Conservation (phyloP, 1,284 basidiomycete genomes). For the Inonotus obliquus region DNA sequence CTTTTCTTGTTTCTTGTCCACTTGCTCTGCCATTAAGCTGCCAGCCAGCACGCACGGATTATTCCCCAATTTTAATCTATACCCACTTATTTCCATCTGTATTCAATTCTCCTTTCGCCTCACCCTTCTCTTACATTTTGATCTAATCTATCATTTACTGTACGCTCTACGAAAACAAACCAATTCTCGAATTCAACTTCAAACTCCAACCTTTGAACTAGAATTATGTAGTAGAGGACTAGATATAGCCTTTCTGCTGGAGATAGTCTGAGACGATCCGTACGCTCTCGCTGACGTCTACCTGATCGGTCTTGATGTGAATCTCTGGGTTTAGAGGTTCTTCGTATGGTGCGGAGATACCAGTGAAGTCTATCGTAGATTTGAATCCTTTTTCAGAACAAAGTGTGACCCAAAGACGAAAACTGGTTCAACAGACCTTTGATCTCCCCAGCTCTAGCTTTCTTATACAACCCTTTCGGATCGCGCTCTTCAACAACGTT, state of each 20-base stretch:
- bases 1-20: neutral
- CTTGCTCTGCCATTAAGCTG: neutral
- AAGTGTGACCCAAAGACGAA: neutral
- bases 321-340: slow-evolving; percentile 84
- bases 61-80: slow-evolving; percentile 1
- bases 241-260: slow-evolving; percentile 51
- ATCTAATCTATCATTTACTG: neutral
- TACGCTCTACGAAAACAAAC: neutral
- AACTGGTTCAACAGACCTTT: slow-evolving; percentile 56
- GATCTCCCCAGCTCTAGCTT: slow-evolving; percentile 93
- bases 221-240: neutral
- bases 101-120: neutral
- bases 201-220: too few species aligned
- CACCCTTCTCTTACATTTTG: neutral
- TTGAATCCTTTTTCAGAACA: slow-evolving; percentile 7
- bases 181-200: neutral
- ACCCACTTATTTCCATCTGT: neutral
- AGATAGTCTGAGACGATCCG: slow-evolving; percentile 83
- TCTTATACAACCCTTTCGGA: slow-evolving; percentile 98
- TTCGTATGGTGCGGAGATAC: slow-evolving; percentile 97
- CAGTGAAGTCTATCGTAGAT: slow-evolving; percentile 80
- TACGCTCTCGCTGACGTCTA: slow-evolving; percentile 78
- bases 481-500: slow-evolving; percentile 87
- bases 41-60: neutral
- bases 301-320: slow-evolving; percentile 87